These are phyloP conservation scores for Didymella sp. DNA, from an alignment of 2,329 filamentous ascomycete genomes.

Conservation along the genomic window DNA sequence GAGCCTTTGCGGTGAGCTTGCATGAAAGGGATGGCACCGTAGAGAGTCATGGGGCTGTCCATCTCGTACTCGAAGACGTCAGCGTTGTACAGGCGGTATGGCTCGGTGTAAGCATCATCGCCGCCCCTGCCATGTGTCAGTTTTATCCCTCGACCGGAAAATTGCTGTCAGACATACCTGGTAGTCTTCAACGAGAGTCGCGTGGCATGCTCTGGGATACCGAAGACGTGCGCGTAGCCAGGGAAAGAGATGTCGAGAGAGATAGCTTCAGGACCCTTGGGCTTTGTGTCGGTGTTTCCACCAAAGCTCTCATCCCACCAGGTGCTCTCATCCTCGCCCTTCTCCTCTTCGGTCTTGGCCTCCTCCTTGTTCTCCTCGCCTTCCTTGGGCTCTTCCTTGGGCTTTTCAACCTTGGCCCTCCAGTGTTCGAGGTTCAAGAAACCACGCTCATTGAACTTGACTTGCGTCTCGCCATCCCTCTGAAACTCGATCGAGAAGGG, in stretches of 20 bases:
- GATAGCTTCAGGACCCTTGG: constrained; percentile 91
- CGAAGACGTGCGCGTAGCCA: constrained; percentile 90
- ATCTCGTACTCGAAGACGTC: constrained; percentile 98
- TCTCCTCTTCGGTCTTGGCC: constrained; percentile 50
- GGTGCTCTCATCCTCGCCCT: constrained; percentile 78
- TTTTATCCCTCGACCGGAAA: too few relatives aligned
- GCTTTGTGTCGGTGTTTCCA: constrained; percentile 93
- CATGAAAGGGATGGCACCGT: constrained; percentile 97
- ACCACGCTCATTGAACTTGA: constrained; percentile 90
- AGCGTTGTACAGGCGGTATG: constrained; percentile 93
- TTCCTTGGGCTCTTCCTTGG: constrained; percentile 56
- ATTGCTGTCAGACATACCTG: constrained; percentile 56
- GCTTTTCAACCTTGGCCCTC: constrained; percentile 80
- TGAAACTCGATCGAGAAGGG: constrained; percentile 89
- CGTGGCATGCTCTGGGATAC: constrained; percentile 91
- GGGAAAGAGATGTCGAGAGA: constrained; percentile 90
- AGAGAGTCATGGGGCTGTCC: constrained; percentile 97
- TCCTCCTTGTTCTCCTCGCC: constrained; percentile 56
- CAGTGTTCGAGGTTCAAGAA: constrained; percentile 95
- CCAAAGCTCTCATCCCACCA: constrained; percentile 99
- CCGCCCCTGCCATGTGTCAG: constrained; percentile 64
- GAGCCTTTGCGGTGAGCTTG: constrained; percentile 94
- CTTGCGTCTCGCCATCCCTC: constrained; percentile 78
- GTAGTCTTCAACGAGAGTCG: constrained; percentile 89
- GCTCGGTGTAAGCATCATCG: constrained; percentile 82